Base-by-base conservation (phyloP, 352 stramenopile genomes). In the Globisporangium polare region DNA sequence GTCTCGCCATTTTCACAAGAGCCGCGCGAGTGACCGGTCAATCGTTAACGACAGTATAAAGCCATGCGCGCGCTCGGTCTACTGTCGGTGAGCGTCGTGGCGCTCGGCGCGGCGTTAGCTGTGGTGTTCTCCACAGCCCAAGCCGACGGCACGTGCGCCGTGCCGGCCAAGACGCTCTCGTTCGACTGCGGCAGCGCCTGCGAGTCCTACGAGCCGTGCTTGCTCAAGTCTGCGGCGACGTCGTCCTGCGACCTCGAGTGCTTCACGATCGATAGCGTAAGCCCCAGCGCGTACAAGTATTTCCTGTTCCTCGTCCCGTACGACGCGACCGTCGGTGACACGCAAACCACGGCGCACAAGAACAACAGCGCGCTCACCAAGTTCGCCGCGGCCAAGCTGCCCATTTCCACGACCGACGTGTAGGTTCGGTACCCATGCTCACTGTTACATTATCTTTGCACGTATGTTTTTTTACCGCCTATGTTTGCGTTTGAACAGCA, bases 261-360 rank as follows among this genome's bases (percentile, higher is more conserved):
- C 49, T 54, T 54, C 13, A 31, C 24, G 49, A 54, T 54, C 24
- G 49, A 54, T 12, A 41, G 5, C 27, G n/a, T 27, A 6, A 42
- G 5, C 27, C 49, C 24, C n/a, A 58, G 52, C 35, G n/a, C 52
- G 9, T 47, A 46, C 31, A 24, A 6, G 52, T 17, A 7, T 5
- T 55, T 54, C 22, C 46, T n/a, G 29, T 62, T 62, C 31, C 56
- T 62, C 18, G 46, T 62, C 15, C 56, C 56, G 27, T 55, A 49
- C 22, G 45, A 53, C 46, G 0, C 45, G 3, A 49, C 29, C 5
- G 29, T 46, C 10, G 46, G 35, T 2, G 43, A 62, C 46, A 55
- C 56, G 8, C 7, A 9, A 20, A n/a, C 43, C 31, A 55, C 20
- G 7, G 18, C 56, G 31, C 54, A 12, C 20, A 62, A 55, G 33